phyloP scores from a whole-genome alignment of 2,329 filamentous ascomycete genomes.

The Cercospora canescens region DNA sequence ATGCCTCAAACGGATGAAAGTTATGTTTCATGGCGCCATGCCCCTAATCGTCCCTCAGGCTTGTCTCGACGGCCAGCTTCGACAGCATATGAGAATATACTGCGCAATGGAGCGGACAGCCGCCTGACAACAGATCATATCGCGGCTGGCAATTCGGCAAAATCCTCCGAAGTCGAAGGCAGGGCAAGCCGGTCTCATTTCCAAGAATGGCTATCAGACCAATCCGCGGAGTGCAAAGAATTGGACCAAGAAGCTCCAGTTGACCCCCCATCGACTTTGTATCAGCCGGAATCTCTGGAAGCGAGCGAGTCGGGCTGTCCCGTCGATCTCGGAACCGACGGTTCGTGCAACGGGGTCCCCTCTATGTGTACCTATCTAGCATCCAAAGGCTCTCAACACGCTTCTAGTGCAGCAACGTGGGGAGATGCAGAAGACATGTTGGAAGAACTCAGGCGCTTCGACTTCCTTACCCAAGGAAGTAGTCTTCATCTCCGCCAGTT shows the following conservation, averaged over 20 bases:
- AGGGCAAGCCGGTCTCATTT: not conserved
- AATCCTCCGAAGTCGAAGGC: not conserved
- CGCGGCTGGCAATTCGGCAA: not conserved
- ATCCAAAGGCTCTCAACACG: not conserved
- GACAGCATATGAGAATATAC: not conserved
- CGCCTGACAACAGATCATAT: not conserved
- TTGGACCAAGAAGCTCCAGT: not conserved
- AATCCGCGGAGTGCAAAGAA: not conserved
- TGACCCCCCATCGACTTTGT: not conserved
- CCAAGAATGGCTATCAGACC: not conserved
- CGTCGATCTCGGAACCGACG: not conserved
- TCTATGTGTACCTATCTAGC: not conserved
- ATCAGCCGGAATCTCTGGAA: not conserved
- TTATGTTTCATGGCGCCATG: not conserved
- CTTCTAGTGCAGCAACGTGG: not conserved
- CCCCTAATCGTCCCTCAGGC: not conserved
- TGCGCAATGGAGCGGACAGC: not conserved
- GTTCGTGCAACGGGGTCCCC: not conserved
- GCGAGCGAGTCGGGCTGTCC: not conserved
- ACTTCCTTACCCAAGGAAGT: not conserved
- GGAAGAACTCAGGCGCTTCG: not conserved
- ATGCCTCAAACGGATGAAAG: no score
- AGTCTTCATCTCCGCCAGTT: not conserved
- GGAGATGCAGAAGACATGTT: not conserved
- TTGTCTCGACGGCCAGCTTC: not conserved